Evolutionary conservation across 495 filamentous ascomycete species (phyloP).

Genomic region (Lasiosphaeria hispida): DNA sequence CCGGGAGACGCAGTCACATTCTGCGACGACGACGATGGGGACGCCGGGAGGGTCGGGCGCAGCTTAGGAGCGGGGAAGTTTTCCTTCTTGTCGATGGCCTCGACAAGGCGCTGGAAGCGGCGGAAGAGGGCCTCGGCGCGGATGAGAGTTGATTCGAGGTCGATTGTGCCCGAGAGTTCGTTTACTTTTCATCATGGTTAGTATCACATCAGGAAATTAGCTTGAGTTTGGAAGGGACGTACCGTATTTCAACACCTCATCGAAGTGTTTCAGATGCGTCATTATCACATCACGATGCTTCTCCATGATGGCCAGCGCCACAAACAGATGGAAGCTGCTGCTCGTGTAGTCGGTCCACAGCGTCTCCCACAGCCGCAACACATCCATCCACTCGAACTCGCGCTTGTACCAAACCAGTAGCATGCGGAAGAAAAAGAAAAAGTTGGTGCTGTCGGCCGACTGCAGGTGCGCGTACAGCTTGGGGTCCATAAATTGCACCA

Average conservation of each 20-base stretch:
- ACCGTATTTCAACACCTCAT: slow-evolving; percentile 97
- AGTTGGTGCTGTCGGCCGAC: slow-evolving; percentile 89
- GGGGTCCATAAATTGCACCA: slow-evolving; percentile 94
- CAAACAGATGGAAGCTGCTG: slow-evolving; percentile 89
- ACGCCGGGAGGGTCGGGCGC: slow-evolving; percentile 23
- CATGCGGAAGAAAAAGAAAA: slow-evolving; percentile 99
- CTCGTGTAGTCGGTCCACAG: slow-evolving; percentile 92
- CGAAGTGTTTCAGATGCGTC: slow-evolving; percentile 89
- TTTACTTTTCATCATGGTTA: slow-evolving; percentile 60
- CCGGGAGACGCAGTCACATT: background rate
- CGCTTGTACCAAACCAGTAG: slow-evolving; percentile 97
- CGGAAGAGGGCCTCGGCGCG: slow-evolving; percentile 85
- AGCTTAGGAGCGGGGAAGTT: slow-evolving; percentile 64
- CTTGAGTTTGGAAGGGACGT: slow-evolving; percentile 35
- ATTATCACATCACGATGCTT: slow-evolving; percentile 93
- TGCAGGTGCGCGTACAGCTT: slow-evolving; percentile 89
- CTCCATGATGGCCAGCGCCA: slow-evolving; percentile 93
- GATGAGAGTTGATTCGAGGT: slow-evolving; percentile 77
- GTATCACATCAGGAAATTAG: background rate
- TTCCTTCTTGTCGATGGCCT: slow-evolving; percentile 83
- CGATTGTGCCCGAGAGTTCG: slow-evolving; percentile 89
- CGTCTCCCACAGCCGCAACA: slow-evolving; percentile 85
- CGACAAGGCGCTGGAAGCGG: slow-evolving; percentile 80
- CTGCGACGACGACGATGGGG: slow-evolving; percentile 20
- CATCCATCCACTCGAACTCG: slow-evolving; percentile 85